These are phyloP conservation scores for Vaccinium corymbosum DNA, from an alignment of 148 eudicot species.

Conservation along the genomic window DNA sequence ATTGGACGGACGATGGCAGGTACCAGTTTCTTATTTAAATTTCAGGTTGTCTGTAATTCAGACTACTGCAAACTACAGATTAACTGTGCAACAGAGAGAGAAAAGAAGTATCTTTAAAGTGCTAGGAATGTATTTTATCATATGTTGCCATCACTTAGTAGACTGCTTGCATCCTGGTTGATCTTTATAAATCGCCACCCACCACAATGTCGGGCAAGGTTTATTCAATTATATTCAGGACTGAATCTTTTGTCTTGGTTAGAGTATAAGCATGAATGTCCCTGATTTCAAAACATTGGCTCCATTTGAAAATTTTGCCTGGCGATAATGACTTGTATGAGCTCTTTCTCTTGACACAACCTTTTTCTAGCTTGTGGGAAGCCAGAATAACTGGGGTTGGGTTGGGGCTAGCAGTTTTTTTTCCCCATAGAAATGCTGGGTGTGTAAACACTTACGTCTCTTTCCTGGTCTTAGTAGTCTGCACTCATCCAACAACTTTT, in stretches of 20 bases:
- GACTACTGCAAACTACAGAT: neutral
- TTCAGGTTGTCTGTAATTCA: neutral
- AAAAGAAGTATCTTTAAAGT: neutral
- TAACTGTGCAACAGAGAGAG: neutral
- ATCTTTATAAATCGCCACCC: neutral
- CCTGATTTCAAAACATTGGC: neutral
- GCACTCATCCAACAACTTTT: neutral
- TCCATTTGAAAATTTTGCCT: neutral
- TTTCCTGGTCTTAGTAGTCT: conserved; percentile 8
- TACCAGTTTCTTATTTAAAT: conserved; percentile 24
- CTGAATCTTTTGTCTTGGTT: neutral
- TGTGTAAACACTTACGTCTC: neutral
- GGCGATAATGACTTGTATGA: neutral
- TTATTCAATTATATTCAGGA: neutral
- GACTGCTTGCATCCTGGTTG: neutral
- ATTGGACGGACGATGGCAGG: conserved; percentile 88
- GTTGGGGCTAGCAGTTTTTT: neutral
- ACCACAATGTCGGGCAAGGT: neutral
- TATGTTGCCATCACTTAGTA: neutral
- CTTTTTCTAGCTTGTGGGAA: neutral
- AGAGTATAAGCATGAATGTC: neutral
- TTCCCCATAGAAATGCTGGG: neutral
- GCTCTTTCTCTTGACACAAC: neutral
- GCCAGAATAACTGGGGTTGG: neutral
- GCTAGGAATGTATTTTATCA: neutral